A percentile compares a stretch with the other conserved stretches of the same genome.
Conservation (phyloP, 257 asterid species). For the Capsicum chinense region DNA sequence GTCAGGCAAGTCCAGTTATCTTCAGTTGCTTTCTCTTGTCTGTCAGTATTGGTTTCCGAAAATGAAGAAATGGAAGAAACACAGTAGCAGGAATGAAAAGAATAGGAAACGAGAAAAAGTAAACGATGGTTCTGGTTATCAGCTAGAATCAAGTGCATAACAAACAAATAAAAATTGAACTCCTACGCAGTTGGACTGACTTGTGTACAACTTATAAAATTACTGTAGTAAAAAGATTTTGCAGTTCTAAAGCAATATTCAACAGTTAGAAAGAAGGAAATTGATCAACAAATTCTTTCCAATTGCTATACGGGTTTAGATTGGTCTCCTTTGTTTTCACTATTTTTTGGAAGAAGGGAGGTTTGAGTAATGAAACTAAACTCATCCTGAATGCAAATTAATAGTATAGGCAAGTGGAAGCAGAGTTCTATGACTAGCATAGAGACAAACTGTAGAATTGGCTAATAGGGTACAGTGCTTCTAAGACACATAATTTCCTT, state of each 20-base stretch:
- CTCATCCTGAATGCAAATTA: not conserved
- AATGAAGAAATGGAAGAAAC: slow-evolving; percentile 12
- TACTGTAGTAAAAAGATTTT: not conserved
- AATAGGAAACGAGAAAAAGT: not conserved
- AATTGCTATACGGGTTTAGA: not conserved
- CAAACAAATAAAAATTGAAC: not conserved
- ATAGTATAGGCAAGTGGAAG: slow-evolving; percentile 3
- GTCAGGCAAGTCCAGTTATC: not conserved
- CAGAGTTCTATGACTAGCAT: slow-evolving; percentile 1
- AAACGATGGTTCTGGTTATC: not conserved
- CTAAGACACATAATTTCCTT: slow-evolving; percentile 2
- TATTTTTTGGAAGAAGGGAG: not conserved
- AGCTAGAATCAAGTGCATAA: not conserved
- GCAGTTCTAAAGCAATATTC: not conserved
- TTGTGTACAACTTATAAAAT: not conserved
- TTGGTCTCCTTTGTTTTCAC: not conserved
- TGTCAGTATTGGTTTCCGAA: not conserved
- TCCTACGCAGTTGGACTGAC: not conserved
- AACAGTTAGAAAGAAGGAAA: not conserved
- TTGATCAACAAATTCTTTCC: not conserved
- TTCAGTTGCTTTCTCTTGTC: slow-evolving; percentile 5
- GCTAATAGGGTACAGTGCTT: not conserved
- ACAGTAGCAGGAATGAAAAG: not conserved
- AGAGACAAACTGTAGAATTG: not conserved
- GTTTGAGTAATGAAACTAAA: slow-evolving; percentile 5